These are phyloP conservation scores for Orbilia ellipsospora DNA, from an alignment of 2,329 filamentous ascomycete species.

Conservation along the genomic window DNA sequence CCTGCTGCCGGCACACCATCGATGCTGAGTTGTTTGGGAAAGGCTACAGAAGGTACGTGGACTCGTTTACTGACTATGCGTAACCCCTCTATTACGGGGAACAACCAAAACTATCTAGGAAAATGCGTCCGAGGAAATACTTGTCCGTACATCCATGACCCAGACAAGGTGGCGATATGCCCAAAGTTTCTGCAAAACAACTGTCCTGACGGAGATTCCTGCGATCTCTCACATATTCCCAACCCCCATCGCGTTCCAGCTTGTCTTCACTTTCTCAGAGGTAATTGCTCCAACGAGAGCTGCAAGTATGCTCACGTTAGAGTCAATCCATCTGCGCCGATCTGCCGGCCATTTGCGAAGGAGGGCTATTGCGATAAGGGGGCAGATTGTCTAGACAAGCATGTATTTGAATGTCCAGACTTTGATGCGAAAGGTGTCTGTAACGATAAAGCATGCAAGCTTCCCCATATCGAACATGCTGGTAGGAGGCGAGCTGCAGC, in stretches of 20 bases:
- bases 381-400: constrained; percentile 78
- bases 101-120: constrained; percentile 69
- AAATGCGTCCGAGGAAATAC: constrained; percentile 82
- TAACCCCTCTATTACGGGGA: constrained; percentile 43
- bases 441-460: constrained; percentile 81
- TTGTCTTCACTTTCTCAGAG: constrained; percentile 89
- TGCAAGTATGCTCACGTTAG: constrained; percentile 89
- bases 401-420: constrained; percentile 93
- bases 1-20: constrained; percentile 49
- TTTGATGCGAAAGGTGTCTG: constrained; percentile 92
- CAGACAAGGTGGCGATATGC: constrained; percentile 87
- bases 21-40: constrained; percentile 54
- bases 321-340: constrained; percentile 78
- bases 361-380: constrained; percentile 91
- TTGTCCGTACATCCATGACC: constrained; percentile 86
- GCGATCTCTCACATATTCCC: constrained; percentile 90
- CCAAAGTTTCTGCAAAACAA: constrained; percentile 83
- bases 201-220: constrained; percentile 80
- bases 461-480: constrained; percentile 88
- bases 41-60: constrained; percentile 63
- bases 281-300: constrained; percentile 85
- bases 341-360: constrained; percentile 85
- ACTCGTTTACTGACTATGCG: constrained; percentile 65
- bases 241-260: constrained; percentile 84
- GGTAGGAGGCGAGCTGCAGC: constrained; percentile 75